phyloP scores from a whole-genome alignment of 2,329 filamentous ascomycete genomes.

The Massarina eburnea region DNA sequence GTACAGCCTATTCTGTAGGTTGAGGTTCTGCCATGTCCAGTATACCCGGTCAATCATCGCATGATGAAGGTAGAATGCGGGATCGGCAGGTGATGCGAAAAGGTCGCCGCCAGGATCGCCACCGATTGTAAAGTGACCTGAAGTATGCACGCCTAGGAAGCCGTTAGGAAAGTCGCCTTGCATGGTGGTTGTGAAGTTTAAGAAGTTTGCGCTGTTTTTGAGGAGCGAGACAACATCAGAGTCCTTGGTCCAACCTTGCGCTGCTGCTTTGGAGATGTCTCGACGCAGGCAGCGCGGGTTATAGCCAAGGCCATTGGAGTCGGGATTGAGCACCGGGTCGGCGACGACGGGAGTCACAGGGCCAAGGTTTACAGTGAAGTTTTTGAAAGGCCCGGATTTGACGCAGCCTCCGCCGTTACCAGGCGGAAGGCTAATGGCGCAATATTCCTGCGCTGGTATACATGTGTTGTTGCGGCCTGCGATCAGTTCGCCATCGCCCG shows the following conservation, averaged over 20 bases:
- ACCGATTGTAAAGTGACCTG: conserved; percentile 51
- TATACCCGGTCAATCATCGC: conserved; percentile 51
- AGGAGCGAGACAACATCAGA: conserved; percentile 25
- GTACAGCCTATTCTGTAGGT: conserved; percentile 41
- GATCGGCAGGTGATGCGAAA: conserved; percentile 50
- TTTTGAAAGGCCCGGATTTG: conserved; percentile 53
- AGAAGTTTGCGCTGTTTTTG: conserved; percentile 25
- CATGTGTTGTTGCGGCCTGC: conserved; percentile 30
- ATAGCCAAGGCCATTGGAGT: conserved; percentile 30
- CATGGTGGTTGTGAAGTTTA: conserved; percentile 41
- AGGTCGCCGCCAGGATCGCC: conserved; percentile 52
- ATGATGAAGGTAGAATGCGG: conserved; percentile 53
- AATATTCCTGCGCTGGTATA: conserved; percentile 23
- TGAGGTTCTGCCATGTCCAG: conserved; percentile 55
- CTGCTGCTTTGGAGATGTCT: conserved; percentile 33
- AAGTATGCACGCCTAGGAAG: conserved; percentile 49
- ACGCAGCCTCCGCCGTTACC: conserved; percentile 62
- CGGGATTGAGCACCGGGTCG: conserved; percentile 32
- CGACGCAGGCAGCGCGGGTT: conserved; percentile 45
- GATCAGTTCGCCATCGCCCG: conserved; percentile 49
- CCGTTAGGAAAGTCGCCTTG: conserved; percentile 42
- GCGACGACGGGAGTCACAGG: conserved; percentile 47
- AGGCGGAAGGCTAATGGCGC: conserved; percentile 45
- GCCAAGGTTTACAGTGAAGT: conserved; percentile 50
- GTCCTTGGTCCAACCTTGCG: conserved; percentile 25